Conservation (phyloP, 352 stramenopile species). For the Pythium rishiriense region DNA sequence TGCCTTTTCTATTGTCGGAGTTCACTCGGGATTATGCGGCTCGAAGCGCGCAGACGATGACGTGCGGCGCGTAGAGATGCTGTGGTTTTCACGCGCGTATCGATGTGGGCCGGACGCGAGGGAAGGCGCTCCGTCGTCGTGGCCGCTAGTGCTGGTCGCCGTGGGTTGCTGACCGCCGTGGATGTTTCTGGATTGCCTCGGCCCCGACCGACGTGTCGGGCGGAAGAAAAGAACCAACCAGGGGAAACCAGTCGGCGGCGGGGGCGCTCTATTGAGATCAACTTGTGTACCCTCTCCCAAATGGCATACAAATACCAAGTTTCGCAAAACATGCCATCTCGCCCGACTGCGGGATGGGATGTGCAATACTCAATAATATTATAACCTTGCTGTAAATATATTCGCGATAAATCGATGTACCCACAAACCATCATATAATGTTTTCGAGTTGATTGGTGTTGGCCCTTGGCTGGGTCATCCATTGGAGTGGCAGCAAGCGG, state of each 20-base stretch:
- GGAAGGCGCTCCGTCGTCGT: background rate
- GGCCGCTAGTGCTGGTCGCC: background rate
- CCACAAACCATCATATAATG: constrained; percentile 1
- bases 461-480: background rate
- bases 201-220: constrained; percentile 1
- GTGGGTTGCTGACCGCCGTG: background rate
- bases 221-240: constrained; percentile 10
- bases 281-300: background rate
- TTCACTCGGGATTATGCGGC: background rate
- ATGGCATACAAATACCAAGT: constrained; percentile 4
- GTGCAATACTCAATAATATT: constrained; percentile 7
- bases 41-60: background rate
- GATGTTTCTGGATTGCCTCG: constrained; percentile 22
- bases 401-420: background rate
- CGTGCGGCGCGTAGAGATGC: background rate
- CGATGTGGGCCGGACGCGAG: background rate
- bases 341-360: background rate
- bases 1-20: background rate
- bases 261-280: constrained; percentile 18
- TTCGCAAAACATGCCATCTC: background rate
- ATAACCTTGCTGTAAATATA: background rate
- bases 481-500: constrained; percentile 18
- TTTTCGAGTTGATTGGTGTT: constrained; percentile 27
- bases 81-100: background rate
- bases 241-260: constrained; percentile 15